Conservation (phyloP, 2,329 filamentous ascomycete species). For the Aaosphaeria pasadenensis region DNA sequence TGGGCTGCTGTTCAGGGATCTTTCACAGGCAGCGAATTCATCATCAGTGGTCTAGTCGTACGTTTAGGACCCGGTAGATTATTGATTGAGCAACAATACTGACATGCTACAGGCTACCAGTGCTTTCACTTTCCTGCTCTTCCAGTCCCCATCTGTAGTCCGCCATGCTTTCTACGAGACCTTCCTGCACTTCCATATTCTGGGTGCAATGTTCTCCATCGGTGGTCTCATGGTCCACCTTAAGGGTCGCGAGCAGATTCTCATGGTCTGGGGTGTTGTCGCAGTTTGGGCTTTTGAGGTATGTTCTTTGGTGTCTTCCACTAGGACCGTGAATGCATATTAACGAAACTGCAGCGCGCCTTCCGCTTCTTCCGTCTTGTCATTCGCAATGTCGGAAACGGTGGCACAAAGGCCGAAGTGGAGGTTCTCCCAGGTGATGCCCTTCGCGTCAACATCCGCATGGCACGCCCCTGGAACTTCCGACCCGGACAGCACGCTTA, state of each 20-base stretch:
- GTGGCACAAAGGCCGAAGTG: constrained; percentile 66
- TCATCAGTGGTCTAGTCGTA: constrained; percentile 64
- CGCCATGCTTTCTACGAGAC: constrained; percentile 78
- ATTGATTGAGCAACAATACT: constrained; percentile 2
- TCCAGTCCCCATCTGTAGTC: constrained; percentile 69
- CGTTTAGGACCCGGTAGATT: constrained; percentile 24
- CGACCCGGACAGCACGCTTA: constrained; percentile 75
- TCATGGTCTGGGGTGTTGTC: constrained; percentile 60
- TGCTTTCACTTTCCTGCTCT: constrained; percentile 60
- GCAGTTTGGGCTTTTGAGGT: constrained; percentile 64
- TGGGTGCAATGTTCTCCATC: constrained; percentile 58
- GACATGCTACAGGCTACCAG: constrained; percentile 48
- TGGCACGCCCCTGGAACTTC: constrained; percentile 76
- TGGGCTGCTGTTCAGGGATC: constrained; percentile 48
- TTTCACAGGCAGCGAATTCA: constrained; percentile 45
- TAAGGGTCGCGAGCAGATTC: constrained; percentile 55
- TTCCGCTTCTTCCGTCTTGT: constrained; percentile 59
- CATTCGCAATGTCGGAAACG: constrained; percentile 64
- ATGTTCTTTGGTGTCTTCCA: constrained; percentile 1
- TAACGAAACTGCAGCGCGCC: constrained; percentile 40
- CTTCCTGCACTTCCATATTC: constrained; percentile 72
- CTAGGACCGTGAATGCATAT: not conserved
- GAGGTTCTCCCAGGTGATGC: constrained; percentile 76
- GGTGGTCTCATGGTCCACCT: constrained; percentile 67
- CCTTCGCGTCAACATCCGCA: constrained; percentile 67